A percentile compares a stretch with the other conserved stretches of the same genome.
Evolutionary conservation across 2,329 filamentous ascomycete species (phyloP).

Genomic region (Fusarium paranaense): DNA sequence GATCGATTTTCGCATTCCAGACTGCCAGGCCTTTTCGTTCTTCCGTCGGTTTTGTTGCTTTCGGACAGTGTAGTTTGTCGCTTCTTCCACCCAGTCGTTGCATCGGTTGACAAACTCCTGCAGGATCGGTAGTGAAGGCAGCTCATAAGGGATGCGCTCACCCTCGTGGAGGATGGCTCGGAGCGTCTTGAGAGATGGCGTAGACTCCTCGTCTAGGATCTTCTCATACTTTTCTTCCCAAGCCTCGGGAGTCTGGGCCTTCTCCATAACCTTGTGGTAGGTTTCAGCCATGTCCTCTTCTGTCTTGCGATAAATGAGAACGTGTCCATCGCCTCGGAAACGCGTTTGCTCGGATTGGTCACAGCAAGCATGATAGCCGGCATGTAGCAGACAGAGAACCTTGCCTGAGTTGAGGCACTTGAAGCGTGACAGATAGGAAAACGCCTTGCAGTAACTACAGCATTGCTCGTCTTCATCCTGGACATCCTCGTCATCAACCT

Average conservation of each 20-base stretch:
- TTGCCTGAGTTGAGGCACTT: slow-evolving; percentile 86
- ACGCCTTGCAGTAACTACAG: slow-evolving; percentile 92
- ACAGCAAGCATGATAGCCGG: slow-evolving; percentile 85
- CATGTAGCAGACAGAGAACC: slow-evolving; percentile 84
- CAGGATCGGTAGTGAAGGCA: slow-evolving; percentile 84
- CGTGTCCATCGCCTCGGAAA: slow-evolving; percentile 77
- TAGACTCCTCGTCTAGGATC: slow-evolving; percentile 84
- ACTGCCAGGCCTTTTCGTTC: slow-evolving; percentile 88
- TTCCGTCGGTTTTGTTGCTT: slow-evolving; percentile 98
- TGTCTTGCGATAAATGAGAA: slow-evolving; percentile 80
- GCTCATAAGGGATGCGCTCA: slow-evolving; percentile 92
- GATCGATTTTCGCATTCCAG: slow-evolving; percentile 77
- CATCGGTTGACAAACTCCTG: slow-evolving; percentile 94
- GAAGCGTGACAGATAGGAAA: slow-evolving; percentile 90
- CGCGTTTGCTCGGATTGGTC: slow-evolving; percentile 74
- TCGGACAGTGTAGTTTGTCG: slow-evolving; percentile 93
- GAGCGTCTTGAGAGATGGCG: slow-evolving; percentile 86
- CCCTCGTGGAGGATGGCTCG: slow-evolving; percentile 89
- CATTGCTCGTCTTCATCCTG: slow-evolving; percentile 95
- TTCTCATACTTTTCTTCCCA: slow-evolving; percentile 94
- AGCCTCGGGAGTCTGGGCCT: slow-evolving; percentile 83
- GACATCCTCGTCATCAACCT: slow-evolving; percentile 78
- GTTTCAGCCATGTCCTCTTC: slow-evolving; percentile 75
- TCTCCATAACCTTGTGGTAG: slow-evolving; percentile 84
- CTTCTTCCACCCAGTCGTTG: slow-evolving; percentile 98